Conservation (phyloP, 495 filamentous ascomycete genomes). For the Podospora tetraspora region DNA sequence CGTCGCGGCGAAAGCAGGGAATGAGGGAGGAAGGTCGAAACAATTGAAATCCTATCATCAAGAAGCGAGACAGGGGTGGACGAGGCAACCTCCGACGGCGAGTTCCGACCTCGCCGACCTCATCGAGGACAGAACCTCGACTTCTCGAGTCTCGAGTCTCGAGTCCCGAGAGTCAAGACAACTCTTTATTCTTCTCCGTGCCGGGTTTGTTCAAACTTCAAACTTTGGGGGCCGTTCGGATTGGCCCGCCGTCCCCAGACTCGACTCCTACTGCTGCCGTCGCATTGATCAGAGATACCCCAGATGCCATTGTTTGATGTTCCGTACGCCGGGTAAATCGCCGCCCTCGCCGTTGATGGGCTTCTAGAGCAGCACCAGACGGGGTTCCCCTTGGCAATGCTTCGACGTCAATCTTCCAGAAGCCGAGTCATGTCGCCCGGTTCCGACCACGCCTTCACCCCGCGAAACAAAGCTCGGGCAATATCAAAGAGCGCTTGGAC, state of each 20-base stretch:
- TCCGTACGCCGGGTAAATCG: slow-evolving; percentile 18
- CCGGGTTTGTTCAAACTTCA: not conserved
- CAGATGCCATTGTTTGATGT: slow-evolving; percentile 20
- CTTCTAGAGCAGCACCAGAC: not conserved
- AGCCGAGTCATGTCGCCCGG: slow-evolving; percentile 15
- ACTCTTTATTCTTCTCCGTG: not conserved
- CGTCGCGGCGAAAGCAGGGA: not conserved
- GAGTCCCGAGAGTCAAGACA: not conserved
- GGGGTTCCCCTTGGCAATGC: not conserved
- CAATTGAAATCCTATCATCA: not conserved
- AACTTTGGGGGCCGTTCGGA: slow-evolving; percentile 2
- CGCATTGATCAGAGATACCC: slow-evolving; percentile 9
- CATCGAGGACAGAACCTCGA: not conserved
- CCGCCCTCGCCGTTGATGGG: not conserved
- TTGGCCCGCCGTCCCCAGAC: not conserved
- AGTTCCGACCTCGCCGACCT: not conserved
- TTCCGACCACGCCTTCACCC: slow-evolving; percentile 10
- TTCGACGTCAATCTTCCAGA: slow-evolving; percentile 12
- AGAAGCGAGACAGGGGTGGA: not conserved
- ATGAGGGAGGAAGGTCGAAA: not conserved
- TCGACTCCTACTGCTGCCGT: not conserved
- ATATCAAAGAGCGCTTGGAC: not conserved
- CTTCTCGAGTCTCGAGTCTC: not conserved
- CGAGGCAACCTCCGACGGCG: not conserved
- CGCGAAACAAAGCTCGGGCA: not conserved